Conservation (phyloP, 2,329 filamentous ascomycete genomes). For the Penicillium sp. region DNA sequence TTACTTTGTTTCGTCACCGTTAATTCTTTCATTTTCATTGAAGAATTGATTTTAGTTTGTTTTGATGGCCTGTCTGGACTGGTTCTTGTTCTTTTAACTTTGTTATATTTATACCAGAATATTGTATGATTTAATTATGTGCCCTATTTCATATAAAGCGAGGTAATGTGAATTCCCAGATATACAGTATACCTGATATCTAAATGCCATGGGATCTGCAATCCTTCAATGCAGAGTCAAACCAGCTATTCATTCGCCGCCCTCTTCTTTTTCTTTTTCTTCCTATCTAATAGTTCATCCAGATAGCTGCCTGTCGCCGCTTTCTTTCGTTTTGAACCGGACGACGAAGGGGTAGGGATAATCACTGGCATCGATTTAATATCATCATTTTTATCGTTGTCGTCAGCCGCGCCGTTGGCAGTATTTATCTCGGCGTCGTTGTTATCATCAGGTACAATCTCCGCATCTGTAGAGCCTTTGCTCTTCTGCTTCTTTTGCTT, state of each 20-base stretch:
- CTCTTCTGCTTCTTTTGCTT: background rate
- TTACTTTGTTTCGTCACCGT: background rate
- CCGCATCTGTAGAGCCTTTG: background rate
- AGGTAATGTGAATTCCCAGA: background rate
- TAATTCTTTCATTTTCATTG: background rate
- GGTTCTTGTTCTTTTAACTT: background rate
- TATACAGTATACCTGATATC: background rate
- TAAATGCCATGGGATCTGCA: background rate
- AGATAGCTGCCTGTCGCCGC: constrained; percentile 45
- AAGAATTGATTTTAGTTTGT: background rate
- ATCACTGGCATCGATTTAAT: background rate
- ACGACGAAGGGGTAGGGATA: constrained; percentile 2
- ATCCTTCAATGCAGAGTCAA: background rate
- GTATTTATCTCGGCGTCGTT: background rate
- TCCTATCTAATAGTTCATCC: constrained; percentile 48
- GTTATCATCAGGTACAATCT: background rate
- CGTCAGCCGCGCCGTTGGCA: background rate
- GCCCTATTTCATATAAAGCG: no score
- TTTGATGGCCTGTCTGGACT: background rate
- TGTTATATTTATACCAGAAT: background rate
- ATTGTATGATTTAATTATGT: background rate
- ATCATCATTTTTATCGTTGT: background rate
- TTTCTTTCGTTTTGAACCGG: constrained; percentile 9
- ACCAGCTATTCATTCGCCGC: background rate
- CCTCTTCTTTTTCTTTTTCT: constrained; percentile 43